Evolutionary conservation across 116 monocot genomes (phyloP).

Genomic region (Papilionanthe hybrid): DNA sequence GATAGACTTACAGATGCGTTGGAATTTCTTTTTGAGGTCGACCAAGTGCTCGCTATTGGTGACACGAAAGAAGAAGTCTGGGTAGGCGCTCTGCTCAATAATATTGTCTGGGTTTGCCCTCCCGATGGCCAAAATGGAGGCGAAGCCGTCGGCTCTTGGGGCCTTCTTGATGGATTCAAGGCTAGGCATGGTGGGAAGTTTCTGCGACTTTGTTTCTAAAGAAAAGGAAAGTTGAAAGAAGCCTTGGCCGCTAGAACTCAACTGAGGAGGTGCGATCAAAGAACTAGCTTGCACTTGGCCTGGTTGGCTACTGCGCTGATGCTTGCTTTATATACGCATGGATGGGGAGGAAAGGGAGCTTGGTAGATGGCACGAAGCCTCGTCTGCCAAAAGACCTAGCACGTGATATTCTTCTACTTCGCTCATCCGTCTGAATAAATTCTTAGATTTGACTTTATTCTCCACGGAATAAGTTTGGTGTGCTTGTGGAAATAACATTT

Average conservation of each 20-base stretch:
- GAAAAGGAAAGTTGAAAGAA: neutral
- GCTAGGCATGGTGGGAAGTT: neutral
- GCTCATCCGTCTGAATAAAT: too few species aligned
- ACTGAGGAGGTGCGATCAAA: too few species aligned
- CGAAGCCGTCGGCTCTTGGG: constrained; percentile 14
- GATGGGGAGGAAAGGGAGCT: neutral
- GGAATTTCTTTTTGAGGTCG: constrained; percentile 12
- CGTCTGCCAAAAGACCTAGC: neutral
- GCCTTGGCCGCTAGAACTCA: neutral
- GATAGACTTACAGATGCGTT: constrained; percentile 13
- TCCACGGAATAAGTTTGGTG: too few species aligned
- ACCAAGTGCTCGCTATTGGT: constrained; percentile 18
- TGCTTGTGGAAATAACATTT: too few species aligned
- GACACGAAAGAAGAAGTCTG: constrained; percentile 16
- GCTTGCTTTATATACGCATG: neutral
- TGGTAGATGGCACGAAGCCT: neutral
- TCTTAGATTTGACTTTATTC: too few species aligned
- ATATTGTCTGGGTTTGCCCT: constrained; percentile 9
- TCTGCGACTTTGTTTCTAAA: neutral
- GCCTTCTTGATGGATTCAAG: constrained; percentile 4
- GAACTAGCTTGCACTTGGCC: neutral
- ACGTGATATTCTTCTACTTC: too few species aligned
- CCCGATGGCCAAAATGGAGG: constrained; percentile 21
- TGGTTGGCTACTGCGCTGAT: neutral
- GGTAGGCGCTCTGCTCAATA: constrained; percentile 13